Base-by-base conservation (phyloP, 371 early-diverging fungal species). In the Chytridium lagenaria region DNA sequence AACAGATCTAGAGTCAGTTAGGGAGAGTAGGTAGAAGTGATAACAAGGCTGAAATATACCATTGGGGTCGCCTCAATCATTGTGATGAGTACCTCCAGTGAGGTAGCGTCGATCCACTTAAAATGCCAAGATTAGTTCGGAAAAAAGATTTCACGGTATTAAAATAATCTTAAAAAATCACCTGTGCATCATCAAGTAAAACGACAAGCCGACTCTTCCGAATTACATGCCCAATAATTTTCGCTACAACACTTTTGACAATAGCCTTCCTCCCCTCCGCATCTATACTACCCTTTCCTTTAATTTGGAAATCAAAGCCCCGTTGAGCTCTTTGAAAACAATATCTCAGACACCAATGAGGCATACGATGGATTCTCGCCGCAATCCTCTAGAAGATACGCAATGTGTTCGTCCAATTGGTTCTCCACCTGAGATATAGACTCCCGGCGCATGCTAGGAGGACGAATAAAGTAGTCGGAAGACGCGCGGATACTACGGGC, bases 141-240 rank as follows among this genome's bases (percentile, higher is more conserved):
- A 44, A 44, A 44, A 44, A 44, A 44, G 44, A 44, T 12, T 12
- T 12, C 12, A 44, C 12, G 44, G 44, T 7, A 19, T 12, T 19
- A 44, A 44, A 30, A 26, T 16, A 55, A 55, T 7, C 30, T 15
- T 7, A 30, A 19, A 55, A 55, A 55, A 55, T 7, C 26, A 61
- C 61, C 61, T 61, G 61, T 16, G 36, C 36, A 61, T 61, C 61
- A 37, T 61, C 61, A 28, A 61, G 23, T 7, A 61, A 61, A 16
- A 61, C 12, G 3, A 61, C 37, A 34, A 61, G 7, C n/a, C 7
- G 2, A 61, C 10, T 12, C 23, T 37, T 61, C 36, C 5, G 7
- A 30, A 34, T 2, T 2, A 61, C 61, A 3, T 61, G 3, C 36
- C 10, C 31, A 3, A 37, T 2, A 30, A 61, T 37, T 36, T 34